Conservation (phyloP, 768 basidiomycete genomes). For the Chalciporus sphaerocephalus region DNA sequence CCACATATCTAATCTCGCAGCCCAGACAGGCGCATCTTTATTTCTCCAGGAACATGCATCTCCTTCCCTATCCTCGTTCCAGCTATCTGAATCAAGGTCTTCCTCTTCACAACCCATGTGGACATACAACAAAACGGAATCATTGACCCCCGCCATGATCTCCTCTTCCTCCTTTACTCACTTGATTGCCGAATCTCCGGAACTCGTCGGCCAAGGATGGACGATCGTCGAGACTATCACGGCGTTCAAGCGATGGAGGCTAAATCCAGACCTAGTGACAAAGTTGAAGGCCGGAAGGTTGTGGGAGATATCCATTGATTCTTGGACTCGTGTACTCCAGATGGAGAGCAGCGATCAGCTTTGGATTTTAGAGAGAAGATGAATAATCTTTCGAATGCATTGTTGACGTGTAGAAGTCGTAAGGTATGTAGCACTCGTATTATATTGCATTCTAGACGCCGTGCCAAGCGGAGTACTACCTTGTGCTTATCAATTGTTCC, state of each 20-base stretch:
- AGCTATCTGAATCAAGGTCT: conserved; percentile 9
- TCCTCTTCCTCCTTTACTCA: conserved; percentile 50
- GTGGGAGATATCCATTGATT: conserved; percentile 22
- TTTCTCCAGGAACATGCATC: conserved; percentile 70
- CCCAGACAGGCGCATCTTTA: conserved; percentile 86
- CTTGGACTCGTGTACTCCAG: conserved; percentile 29
- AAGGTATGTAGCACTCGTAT: background rate
- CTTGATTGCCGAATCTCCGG: conserved; percentile 49
- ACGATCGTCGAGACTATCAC: conserved; percentile 38
- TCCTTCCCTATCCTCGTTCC: conserved; percentile 35
- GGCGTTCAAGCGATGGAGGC: conserved; percentile 42
- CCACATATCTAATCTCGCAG: conserved; percentile 79
- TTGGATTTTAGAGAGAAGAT: conserved; percentile 45
- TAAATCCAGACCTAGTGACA: conserved; percentile 14
- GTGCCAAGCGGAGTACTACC: background rate
- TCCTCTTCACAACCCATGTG: conserved; percentile 33
- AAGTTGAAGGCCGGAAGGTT: conserved; percentile 18
- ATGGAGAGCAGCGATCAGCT: conserved; percentile 40
- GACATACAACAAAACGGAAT: conserved; percentile 84
- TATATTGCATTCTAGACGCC: background rate
- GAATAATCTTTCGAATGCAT: background rate
- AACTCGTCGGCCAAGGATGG: conserved; percentile 37
- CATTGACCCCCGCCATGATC: conserved; percentile 44
- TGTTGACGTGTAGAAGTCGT: background rate
- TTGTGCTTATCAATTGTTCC: too few species aligned